A percentile compares a stretch with the other conserved stretches of the same genome.
Conservation (phyloP, 2,329 filamentous ascomycete species). For the Fusarium compactum region DNA sequence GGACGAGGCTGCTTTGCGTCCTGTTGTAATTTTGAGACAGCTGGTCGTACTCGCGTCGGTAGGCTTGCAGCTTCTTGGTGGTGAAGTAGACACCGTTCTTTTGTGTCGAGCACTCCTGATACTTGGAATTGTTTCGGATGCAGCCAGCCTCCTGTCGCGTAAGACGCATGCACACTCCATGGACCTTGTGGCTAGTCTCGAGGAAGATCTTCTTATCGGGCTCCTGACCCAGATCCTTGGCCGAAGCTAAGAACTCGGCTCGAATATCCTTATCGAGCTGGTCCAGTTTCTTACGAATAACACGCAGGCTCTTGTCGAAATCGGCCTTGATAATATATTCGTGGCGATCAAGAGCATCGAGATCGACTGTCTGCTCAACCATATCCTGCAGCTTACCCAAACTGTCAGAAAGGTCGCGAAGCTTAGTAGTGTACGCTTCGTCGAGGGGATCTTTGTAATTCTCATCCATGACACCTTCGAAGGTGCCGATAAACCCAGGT, state of each 20-base stretch:
- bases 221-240: constrained; percentile 87
- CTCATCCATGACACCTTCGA: constrained; percentile 97
- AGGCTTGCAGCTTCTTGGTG: constrained; percentile 80
- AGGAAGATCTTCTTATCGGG: constrained; percentile 99
- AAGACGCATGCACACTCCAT: constrained; percentile 96
- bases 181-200: constrained; percentile 88
- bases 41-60: constrained; percentile 93
- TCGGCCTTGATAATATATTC: constrained; percentile 99
- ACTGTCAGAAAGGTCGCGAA: constrained; percentile 80
- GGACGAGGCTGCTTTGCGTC: constrained; percentile 90
- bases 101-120: constrained; percentile 96
- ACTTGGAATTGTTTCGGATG: constrained; percentile 90
- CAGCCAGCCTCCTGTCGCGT: constrained; percentile 91
- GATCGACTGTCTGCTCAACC: constrained; percentile 97
- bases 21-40: constrained; percentile 94
- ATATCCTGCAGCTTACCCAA: constrained; percentile 93
- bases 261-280: constrained; percentile 86
- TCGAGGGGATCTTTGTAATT: constrained; percentile 89
- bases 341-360: constrained; percentile 94
- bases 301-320: constrained; percentile 88
- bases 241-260: constrained; percentile 80
- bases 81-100: constrained; percentile 99
- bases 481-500: constrained; percentile 87
- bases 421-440: constrained; percentile 84
- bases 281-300: constrained; percentile 93